Evolutionary conservation across 208 protist genomes (phyloP).

Genomic region (Leishmania lainsoni): DNA sequence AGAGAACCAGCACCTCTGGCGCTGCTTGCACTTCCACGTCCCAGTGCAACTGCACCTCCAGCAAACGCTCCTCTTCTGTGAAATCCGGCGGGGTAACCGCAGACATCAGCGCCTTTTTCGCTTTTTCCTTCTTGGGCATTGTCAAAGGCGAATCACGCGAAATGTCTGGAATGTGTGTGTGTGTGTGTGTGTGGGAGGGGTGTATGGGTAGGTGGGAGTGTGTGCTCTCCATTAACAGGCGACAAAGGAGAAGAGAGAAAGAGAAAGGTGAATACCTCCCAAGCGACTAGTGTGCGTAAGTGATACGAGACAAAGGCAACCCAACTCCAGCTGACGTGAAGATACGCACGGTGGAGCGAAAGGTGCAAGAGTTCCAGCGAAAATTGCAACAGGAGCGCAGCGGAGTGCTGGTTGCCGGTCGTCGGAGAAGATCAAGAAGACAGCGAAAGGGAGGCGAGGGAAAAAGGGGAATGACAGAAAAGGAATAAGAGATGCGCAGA

Average conservation of each 20-base stretch:
- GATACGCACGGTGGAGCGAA: neutral
- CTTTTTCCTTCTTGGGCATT: slow-evolving; percentile 34
- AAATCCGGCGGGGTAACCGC: slow-evolving; percentile 5
- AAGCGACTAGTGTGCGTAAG: neutral
- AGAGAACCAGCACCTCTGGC: slow-evolving; percentile 21
- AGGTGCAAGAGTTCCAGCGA: neutral
- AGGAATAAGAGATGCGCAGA: neutral
- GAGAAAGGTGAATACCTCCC: neutral
- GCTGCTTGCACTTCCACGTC: slow-evolving; percentile 2
- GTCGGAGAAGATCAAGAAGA: neutral
- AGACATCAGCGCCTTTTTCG: slow-evolving; percentile 19
- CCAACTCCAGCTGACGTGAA: neutral
- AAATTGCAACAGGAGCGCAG: neutral
- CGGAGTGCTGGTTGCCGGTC: neutral
- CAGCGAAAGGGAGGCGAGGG: neutral
- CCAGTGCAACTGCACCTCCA: slow-evolving; percentile 27
- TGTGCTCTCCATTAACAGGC: neutral
- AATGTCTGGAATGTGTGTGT: neutral
- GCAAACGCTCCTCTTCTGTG: slow-evolving; percentile 18
- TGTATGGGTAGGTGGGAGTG: neutral
- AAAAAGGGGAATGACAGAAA: neutral
- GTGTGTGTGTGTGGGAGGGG: neutral
- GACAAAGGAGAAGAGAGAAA: neutral
- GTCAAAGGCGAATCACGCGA: neutral
- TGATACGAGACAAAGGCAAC: neutral